phyloP scores from a whole-genome alignment of 805 yeast species.

The Metschnikowia arizonensis region DNA sequence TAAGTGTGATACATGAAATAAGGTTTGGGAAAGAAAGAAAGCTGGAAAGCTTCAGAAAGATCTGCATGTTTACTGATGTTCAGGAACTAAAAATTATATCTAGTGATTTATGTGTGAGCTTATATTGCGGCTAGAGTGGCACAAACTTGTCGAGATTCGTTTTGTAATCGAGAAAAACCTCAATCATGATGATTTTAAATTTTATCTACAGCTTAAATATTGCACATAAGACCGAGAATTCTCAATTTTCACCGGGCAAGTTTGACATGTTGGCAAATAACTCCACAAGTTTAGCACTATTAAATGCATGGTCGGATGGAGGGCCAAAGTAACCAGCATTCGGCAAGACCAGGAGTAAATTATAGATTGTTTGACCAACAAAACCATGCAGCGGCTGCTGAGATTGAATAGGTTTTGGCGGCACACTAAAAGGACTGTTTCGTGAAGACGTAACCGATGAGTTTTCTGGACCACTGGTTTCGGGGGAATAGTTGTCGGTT shows the following conservation, averaged over 20 bases:
- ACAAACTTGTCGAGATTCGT: neutral
- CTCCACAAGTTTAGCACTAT: constrained; percentile 49
- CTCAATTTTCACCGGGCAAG: constrained; percentile 13
- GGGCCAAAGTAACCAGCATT: constrained; percentile 52
- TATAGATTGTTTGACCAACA: constrained; percentile 34
- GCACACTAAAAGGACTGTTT: neutral
- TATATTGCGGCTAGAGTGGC: neutral
- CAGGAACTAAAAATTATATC: neutral
- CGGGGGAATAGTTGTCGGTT: constrained; percentile 10
- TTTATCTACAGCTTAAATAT: neutral
- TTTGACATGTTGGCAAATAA: constrained; percentile 31
- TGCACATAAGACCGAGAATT: neutral
- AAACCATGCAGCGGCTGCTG: constrained; percentile 21
- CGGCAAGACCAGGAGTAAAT: constrained; percentile 56
- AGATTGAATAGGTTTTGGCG: constrained; percentile 8
- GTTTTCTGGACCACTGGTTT: constrained; percentile 3
- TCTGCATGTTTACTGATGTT: neutral
- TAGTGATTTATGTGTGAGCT: neutral
- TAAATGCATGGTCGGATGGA: constrained; percentile 48
- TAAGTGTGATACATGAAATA: constrained; percentile 3
- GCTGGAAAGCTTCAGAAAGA: neutral
- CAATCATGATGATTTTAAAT: neutral
- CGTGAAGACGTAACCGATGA: neutral
- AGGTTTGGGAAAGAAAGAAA: neutral
- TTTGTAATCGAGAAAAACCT: neutral